phyloP scores from a whole-genome alignment of 179 eudicot genomes.

The Beta macrorhiza region DNA sequence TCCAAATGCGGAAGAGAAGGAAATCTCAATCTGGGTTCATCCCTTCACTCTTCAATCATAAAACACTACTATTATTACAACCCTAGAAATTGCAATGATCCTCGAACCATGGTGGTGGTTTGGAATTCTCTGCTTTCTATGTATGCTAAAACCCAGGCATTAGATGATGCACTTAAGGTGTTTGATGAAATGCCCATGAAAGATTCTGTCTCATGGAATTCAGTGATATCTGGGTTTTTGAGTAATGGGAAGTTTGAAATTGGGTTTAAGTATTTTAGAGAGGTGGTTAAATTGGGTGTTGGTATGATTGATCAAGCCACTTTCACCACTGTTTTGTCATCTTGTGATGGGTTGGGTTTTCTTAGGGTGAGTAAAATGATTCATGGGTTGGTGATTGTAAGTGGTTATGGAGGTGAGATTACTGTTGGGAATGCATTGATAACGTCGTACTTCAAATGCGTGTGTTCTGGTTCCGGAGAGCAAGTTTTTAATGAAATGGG shows the following conservation, averaged over 20 bases:
- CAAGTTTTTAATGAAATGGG: slow-evolving; percentile 61
- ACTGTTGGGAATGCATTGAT: slow-evolving; percentile 73
- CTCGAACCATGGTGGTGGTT: slow-evolving; percentile 33
- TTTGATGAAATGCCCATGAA: slow-evolving; percentile 73
- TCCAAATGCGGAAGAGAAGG: slow-evolving; percentile 54
- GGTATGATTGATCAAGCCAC: slow-evolving; percentile 64
- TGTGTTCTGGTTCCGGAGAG: slow-evolving; percentile 44
- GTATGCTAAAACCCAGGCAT: slow-evolving; percentile 50
- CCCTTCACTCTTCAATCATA: slow-evolving; percentile 64
- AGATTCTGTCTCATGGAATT: slow-evolving; percentile 80
- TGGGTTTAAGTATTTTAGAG: slow-evolving; percentile 58
- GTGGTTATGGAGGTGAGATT: slow-evolving; percentile 57
- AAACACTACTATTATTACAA: slow-evolving; percentile 39
- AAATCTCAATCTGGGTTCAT: slow-evolving; percentile 57
- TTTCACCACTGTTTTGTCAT: slow-evolving; percentile 65
- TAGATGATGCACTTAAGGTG: slow-evolving; percentile 59
- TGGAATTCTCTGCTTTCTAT: slow-evolving; percentile 64
- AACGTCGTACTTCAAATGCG: slow-evolving; percentile 62
- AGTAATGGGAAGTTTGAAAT: slow-evolving; percentile 36
- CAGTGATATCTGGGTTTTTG: slow-evolving; percentile 55
- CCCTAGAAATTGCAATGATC: slow-evolving; percentile 17
- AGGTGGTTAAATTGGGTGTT: slow-evolving; percentile 40
- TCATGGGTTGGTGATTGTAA: slow-evolving; percentile 53
- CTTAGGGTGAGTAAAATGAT: slow-evolving; percentile 40
- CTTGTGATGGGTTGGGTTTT: slow-evolving; percentile 40